Conservation (phyloP, 2,329 filamentous ascomycete genomes). For the Septoria linicola region DNA sequence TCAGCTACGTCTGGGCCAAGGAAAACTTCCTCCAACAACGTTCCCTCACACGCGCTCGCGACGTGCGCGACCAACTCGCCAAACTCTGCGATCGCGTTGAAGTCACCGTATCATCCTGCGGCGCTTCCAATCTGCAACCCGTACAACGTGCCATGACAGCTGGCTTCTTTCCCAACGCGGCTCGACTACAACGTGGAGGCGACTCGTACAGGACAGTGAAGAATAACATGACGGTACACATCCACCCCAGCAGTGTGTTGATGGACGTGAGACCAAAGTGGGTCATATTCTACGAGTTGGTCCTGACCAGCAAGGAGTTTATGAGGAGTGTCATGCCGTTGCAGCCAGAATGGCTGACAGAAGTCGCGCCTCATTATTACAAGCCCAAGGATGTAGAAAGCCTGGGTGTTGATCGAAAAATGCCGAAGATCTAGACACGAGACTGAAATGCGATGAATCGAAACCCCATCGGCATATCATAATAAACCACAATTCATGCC, state of each 20-base stretch:
- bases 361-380: slow-evolving; percentile 91
- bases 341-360: slow-evolving; percentile 78
- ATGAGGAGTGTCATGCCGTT: slow-evolving; percentile 86
- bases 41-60: slow-evolving; percentile 80
- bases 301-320: slow-evolving; percentile 85
- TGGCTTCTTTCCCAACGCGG: slow-evolving; percentile 93
- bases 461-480: no score
- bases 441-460: no score
- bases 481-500: no score
- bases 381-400: slow-evolving; percentile 87
- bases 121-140: slow-evolving; percentile 68
- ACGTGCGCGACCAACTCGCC: slow-evolving; percentile 87
- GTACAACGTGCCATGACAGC: slow-evolving; percentile 86
- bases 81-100: slow-evolving; percentile 94
- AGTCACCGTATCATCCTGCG: slow-evolving; percentile 65
- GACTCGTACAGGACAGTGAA: slow-evolving; percentile 90
- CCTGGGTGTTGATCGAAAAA: slow-evolving; percentile 72
- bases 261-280: slow-evolving; percentile 79
- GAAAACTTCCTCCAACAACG: slow-evolving; percentile 95
- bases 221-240: slow-evolving; percentile 80
- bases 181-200: slow-evolving; percentile 76
- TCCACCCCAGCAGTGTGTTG: slow-evolving; percentile 85
- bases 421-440: slow-evolving; percentile 56
- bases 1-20: slow-evolving; percentile 78
- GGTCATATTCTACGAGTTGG: slow-evolving; percentile 83